Evolutionary conservation across 164 flowering plant species (phyloP).

Genomic region (Litsea cubeba): DNA sequence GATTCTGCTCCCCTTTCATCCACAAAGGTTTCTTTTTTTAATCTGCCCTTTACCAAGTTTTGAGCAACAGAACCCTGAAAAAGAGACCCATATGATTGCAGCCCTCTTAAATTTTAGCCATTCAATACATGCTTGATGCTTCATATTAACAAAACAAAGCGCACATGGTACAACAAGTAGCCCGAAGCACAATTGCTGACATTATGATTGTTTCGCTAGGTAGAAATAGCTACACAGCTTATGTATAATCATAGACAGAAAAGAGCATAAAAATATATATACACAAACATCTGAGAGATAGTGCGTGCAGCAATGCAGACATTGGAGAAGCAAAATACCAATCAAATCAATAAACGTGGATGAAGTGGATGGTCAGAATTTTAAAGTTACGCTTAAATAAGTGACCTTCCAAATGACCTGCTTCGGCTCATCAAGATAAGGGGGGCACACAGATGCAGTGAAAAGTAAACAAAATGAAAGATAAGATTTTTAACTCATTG

Average conservation of each 20-base stretch:
- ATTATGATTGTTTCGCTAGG: not conserved
- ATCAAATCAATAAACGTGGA: not conserved
- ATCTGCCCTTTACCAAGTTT: constrained; percentile 26
- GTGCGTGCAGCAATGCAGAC: not conserved
- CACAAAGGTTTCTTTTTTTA: constrained; percentile 17
- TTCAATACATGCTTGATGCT: not conserved
- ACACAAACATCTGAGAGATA: not conserved
- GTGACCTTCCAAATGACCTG: not conserved
- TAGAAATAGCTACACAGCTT: not conserved
- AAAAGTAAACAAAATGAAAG: not conserved
- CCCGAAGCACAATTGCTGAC: not conserved
- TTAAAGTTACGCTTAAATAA: not conserved
- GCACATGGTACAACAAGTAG: not conserved
- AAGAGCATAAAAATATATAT: not conserved
- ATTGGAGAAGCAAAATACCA: not conserved
- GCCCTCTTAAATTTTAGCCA: not conserved
- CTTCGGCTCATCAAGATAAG: not conserved
- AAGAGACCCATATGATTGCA: constrained; percentile 5
- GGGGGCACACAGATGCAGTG: not conserved
- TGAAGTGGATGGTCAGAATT: not conserved
- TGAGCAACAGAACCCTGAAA: constrained; percentile 29
- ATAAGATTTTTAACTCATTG: too few species aligned
- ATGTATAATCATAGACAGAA: not conserved
- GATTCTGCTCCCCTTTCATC: constrained; percentile 24
- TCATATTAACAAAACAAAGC: not conserved